Evolutionary conservation across 2,329 filamentous ascomycete genomes (phyloP), one percentile per base, ranked within the genome.

Genomic region (Zasmidium cellare): DNA sequence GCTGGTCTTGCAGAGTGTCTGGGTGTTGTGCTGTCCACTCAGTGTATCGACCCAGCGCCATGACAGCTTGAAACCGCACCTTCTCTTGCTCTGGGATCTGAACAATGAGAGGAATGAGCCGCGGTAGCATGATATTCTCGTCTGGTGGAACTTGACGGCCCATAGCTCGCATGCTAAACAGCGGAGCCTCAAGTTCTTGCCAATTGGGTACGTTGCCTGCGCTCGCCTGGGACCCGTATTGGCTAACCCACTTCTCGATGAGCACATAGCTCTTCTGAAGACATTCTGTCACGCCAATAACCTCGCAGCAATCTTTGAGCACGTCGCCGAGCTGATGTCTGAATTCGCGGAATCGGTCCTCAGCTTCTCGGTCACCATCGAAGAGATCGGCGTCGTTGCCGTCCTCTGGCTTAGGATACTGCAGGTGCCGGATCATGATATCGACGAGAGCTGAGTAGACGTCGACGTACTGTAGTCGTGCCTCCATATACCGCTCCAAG

Each of bases 291-390:
- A 96, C 90, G 9, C 93, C 93, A 79, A 99, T 92, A 44, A 99
- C 93, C 72, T 97, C 90, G 74, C 94, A 99, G 55, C 91, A 91
- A 70, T 99, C 94, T 76, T 99, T 99, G 51, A 99, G 83, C 0
- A 96, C 96, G 72, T 99, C 96, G 35, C 94, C 94, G 91, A 99
- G 97, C 53, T 91, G 87, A 72, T 99, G 94, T 65, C 94, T 84
- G 80, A 97, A 99, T 69, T 96, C 91, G 49, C 94, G 87, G 77
- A 99, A 99, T 73, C 94, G 96, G 69, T 99, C 94, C 74, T 99
- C 94, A 60, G 91, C 88, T 72, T 97, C 94, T 44, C 93, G 87
- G 72, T 99, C 94, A 53, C 94, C 94, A 61, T 96, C 93, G 70
- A 99, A 99, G 0, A 97, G 79, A 73, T 99, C 94, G 12, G 82